Base-by-base conservation (phyloP, 1,284 basidiomycete genomes). In the Ganoderma sp. region DNA sequence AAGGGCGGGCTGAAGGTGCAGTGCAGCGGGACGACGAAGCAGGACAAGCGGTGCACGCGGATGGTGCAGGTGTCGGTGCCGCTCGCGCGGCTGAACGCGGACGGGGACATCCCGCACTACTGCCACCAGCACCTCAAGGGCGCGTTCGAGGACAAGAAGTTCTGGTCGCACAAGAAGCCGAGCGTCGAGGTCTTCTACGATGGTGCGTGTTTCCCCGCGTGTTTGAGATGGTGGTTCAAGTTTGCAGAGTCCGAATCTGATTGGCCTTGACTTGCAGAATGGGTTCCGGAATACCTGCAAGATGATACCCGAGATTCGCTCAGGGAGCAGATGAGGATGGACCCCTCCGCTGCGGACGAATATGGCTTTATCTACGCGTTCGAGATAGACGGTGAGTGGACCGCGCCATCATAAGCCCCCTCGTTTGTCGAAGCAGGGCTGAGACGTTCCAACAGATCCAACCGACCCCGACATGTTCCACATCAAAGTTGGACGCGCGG, bases 321-420 rank as follows among this genome's bases (percentile, higher is more conserved):
- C 56, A 84, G 88, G 65, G 81, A 83, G 32, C 90, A 91, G 73
- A 94, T 94, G 91, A 87, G 88, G 75, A 90, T 88, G 69, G 75
- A 85, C n/a, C 81, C 81, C 1, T 88, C 91, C 0, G 61, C 74
- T 2, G 82, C 85, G 8, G 92, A 94, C 73, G 83, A 83, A 22
- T 78, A 83, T 2, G 92, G 92, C 0, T 93, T 91, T 73, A 93
- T 94, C 63, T 94, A 94, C 71, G 85, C 88, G 0, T 93, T 90
- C 75, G 89, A 93, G 78, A 90, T 94, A 67, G 84, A 87, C 75
- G 89, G 90, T 90, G 75, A 43, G 77, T 68, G 25, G 2, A 28
- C 2, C 25, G 8, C 32, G 0, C 10, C 1, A 41, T 12, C 48
- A 12, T 3, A 25, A 48, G n/a, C 3, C n/a, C 14, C 10, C n/a